Evolutionary conservation across 2,329 filamentous ascomycete species (phyloP).

Genomic region (Colletotrichum graminicola): DNA sequence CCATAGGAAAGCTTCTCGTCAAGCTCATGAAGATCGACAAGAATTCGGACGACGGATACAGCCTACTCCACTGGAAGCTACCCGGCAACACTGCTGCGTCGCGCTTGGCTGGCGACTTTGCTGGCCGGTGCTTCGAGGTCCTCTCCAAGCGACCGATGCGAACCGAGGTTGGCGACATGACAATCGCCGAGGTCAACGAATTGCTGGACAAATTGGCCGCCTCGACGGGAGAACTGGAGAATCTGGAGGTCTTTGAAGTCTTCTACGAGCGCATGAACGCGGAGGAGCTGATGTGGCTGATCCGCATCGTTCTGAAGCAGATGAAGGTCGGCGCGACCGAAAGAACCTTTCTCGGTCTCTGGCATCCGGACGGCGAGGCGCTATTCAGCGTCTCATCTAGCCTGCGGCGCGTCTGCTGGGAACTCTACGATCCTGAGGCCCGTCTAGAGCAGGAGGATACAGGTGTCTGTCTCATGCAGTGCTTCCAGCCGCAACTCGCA

Average conservation of each 20-base stretch:
- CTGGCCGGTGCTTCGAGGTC: constrained; percentile 88
- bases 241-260: constrained; percentile 81
- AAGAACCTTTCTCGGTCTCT: constrained; percentile 86
- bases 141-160: constrained; percentile 86
- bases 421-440: constrained; percentile 79
- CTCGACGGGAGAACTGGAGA: constrained; percentile 84
- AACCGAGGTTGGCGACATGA: constrained; percentile 80
- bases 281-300: constrained; percentile 93
- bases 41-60: constrained; percentile 88
- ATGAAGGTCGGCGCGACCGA: constrained; percentile 84
- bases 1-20: constrained; percentile 90
- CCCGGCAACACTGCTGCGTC: constrained; percentile 76
- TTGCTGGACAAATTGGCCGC: constrained; percentile 83
- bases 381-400: constrained; percentile 93
- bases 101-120: constrained; percentile 88
- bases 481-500: constrained; percentile 95
- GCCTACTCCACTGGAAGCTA: constrained; percentile 90
- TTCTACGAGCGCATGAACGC: constrained; percentile 95
- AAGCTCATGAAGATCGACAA: constrained; percentile 93
- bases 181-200: constrained; percentile 89
- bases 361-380: constrained; percentile 82
- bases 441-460: constrained; percentile 81
- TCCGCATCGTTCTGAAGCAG: constrained; percentile 89
- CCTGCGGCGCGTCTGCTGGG: constrained; percentile 93
- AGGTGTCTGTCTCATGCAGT: constrained; percentile 87